phyloP scores from a whole-genome alignment of 2,329 filamentous ascomycete genomes.

The Lasiodiplodia citricola region DNA sequence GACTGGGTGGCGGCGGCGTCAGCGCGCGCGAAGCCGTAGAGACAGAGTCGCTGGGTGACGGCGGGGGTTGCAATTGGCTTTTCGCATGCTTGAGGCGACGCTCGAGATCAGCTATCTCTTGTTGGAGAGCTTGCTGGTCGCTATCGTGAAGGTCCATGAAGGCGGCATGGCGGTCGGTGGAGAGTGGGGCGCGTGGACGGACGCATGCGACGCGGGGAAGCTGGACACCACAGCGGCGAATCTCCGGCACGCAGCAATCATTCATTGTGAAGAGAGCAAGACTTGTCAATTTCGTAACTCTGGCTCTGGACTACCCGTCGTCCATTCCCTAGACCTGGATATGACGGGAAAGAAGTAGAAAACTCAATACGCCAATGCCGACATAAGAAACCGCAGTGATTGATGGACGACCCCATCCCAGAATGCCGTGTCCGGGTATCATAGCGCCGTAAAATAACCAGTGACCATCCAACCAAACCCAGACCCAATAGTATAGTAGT shows the following conservation, averaged over 20 bases:
- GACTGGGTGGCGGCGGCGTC: conserved; percentile 29
- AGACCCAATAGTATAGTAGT: conserved; percentile 17
- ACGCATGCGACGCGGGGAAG: neutral
- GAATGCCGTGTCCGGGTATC: conserved; percentile 27
- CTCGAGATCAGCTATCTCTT: conserved; percentile 67
- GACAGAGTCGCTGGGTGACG: conserved; percentile 24
- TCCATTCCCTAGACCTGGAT: neutral
- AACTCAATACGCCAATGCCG: neutral
- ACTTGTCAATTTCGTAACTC: conserved; percentile 13
- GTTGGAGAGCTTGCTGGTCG: conserved; percentile 38
- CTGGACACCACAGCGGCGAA: neutral
- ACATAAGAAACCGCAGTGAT: conserved; percentile 23
- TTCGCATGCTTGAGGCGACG: conserved; percentile 53
- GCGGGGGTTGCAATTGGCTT: conserved; percentile 49
- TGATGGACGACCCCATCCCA: conserved; percentile 21
- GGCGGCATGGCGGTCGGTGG: neutral
- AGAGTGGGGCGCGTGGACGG: neutral
- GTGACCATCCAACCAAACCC: conserved; percentile 1
- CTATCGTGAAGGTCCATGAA: conserved; percentile 35
- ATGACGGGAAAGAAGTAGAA: neutral
- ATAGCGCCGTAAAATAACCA: conserved; percentile 25
- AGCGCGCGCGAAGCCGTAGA: neutral
- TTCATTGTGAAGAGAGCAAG: neutral
- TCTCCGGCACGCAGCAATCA: conserved; percentile 6
- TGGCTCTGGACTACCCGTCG: neutral